These are phyloP conservation scores for Syncephalastrum monosporum DNA, from an alignment of 371 early-diverging fungal species.

Conservation along the genomic window DNA sequence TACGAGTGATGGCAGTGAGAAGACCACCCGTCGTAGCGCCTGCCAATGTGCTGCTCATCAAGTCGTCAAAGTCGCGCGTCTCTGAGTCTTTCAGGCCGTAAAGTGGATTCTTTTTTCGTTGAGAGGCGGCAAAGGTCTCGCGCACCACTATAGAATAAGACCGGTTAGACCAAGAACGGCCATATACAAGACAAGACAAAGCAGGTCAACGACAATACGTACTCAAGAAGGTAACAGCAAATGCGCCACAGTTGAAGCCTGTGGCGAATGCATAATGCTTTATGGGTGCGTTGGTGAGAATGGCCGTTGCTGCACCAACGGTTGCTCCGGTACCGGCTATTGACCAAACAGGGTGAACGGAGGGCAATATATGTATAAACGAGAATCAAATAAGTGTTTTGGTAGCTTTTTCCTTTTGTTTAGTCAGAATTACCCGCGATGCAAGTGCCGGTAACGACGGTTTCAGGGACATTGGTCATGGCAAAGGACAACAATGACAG, in stretches of 20 bases:
- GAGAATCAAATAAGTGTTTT: background rate
- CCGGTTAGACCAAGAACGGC: background rate
- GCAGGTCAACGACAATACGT: background rate
- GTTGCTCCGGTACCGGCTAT: slow-evolving; percentile 48
- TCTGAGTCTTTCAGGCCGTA: slow-evolving; percentile 59
- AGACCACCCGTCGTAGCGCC: slow-evolving; percentile 60
- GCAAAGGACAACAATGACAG: too few species aligned
- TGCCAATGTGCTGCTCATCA: slow-evolving; percentile 58
- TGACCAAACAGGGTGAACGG: background rate
- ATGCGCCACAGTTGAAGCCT: slow-evolving; percentile 42
- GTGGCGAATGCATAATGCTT: slow-evolving; percentile 36
- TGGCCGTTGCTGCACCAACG: slow-evolving; percentile 48
- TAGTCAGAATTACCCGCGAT: slow-evolving; percentile 5
- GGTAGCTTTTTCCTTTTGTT: background rate
- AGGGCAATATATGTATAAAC: background rate
- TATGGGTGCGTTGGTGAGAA: slow-evolving; percentile 36
- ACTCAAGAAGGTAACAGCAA: slow-evolving; percentile 51
- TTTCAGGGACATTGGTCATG: background rate
- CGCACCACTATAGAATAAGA: slow-evolving; percentile 29
- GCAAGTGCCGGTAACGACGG: slow-evolving; percentile 4
- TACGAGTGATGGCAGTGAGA: slow-evolving; percentile 51
- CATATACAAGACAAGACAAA: background rate
- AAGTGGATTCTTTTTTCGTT: slow-evolving; percentile 53
- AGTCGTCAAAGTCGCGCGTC: slow-evolving; percentile 54
- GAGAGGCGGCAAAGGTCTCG: slow-evolving; percentile 54